These are phyloP conservation scores for Echinochloa phyllopogon DNA, from an alignment of 176 grass and related monocot genomes.

Conservation along the genomic window DNA sequence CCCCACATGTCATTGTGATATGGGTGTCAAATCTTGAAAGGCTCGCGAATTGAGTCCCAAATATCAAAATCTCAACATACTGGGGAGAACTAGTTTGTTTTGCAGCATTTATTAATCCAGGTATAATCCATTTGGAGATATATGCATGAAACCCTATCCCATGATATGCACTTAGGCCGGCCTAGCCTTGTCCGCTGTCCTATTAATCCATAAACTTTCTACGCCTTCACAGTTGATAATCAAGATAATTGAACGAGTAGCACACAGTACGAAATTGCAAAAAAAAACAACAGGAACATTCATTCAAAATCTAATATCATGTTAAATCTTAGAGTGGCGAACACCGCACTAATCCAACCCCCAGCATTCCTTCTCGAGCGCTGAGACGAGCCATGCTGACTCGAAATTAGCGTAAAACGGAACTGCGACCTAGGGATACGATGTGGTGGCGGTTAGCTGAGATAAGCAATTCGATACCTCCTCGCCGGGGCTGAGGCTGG, in stretches of 20 bases:
- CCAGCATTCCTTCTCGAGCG: neutral
- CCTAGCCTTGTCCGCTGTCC: neutral
- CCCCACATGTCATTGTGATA: no score
- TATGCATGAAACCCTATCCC: neutral
- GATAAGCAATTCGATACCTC: slow-evolving; percentile 35
- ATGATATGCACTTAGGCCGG: neutral
- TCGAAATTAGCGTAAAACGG: neutral
- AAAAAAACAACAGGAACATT: neutral
- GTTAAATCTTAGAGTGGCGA: neutral
- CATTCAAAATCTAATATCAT: neutral
- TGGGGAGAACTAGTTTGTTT: neutral
- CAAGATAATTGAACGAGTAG: neutral
- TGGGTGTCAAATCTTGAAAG: no score
- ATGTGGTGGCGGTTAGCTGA: neutral
- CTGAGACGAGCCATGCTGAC: neutral
- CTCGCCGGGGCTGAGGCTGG: neutral
- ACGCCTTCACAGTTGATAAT: neutral
- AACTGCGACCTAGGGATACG: neutral
- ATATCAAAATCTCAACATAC: no score
- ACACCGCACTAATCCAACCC: neutral
- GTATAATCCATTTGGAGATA: neutral
- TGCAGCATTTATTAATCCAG: neutral
- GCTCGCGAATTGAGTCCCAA: no score
- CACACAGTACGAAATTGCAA: neutral
- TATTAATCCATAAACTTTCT: neutral